Conservation (phyloP, 1,284 basidiomycete species). For the Abortiporus biennis region DNA sequence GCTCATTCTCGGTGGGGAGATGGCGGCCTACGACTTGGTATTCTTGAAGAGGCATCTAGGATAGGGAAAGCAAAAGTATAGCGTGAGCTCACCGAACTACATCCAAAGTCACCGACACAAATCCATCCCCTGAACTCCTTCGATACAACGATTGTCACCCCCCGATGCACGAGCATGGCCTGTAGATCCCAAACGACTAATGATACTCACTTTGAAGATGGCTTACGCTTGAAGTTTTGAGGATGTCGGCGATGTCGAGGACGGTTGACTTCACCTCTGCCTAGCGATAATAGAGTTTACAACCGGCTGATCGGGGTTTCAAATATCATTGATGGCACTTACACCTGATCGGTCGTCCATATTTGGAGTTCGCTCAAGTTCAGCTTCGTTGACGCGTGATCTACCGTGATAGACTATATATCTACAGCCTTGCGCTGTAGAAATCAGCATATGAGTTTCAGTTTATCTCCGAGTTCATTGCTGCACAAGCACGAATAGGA, state of each 20-base stretch:
- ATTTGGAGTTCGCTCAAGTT: too few relatives aligned
- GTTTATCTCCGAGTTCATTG: too few relatives aligned
- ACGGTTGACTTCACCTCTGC: constrained; percentile 2
- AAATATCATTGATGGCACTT: too few relatives aligned
- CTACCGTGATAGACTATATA: too few relatives aligned
- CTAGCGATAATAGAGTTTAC: background rate
- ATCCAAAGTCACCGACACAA: constrained; percentile 10
- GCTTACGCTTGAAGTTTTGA: constrained; percentile 6
- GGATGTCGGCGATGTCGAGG: constrained; percentile 5
- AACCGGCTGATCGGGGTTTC: background rate
- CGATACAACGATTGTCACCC: background rate
- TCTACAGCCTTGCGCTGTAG: too few relatives aligned
- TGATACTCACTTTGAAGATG: constrained; percentile 6
- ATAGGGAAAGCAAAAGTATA: constrained; percentile 1
- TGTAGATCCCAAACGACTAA: too few relatives aligned
- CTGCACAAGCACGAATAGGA: too few relatives aligned
- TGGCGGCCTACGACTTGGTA: constrained; percentile 98
- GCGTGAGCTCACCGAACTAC: constrained; percentile 18
- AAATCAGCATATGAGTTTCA: too few relatives aligned
- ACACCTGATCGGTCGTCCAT: too few relatives aligned
- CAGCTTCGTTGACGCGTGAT: too few relatives aligned
- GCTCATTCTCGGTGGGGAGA: constrained; percentile 90
- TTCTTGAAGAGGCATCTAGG: constrained; percentile 58
- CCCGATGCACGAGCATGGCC: background rate
- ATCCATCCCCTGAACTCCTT: constrained; percentile 4